Conservation (phyloP, 495 filamentous ascomycete genomes). For the Jackrogersella minutella region DNA sequence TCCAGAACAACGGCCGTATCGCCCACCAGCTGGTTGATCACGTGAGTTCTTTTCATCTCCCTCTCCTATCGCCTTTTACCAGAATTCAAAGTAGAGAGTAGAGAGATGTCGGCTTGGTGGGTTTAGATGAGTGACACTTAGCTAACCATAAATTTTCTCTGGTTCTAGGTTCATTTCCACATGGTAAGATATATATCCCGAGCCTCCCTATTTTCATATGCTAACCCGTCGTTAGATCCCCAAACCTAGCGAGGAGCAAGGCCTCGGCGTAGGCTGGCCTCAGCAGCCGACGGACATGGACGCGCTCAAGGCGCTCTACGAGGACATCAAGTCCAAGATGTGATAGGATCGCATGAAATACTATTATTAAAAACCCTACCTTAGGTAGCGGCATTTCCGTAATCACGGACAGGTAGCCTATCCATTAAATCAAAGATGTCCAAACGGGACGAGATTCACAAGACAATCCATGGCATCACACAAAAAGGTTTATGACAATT, state of each 20-base stretch:
- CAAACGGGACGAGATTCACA: not conserved
- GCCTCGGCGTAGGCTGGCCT: constrained; percentile 84
- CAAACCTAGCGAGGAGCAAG: constrained; percentile 87
- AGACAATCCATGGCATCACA: not conserved
- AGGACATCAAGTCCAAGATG: constrained; percentile 90
- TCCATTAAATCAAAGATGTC: too few relatives aligned
- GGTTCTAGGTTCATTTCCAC: constrained; percentile 85
- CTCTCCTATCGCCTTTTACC: too few relatives aligned
- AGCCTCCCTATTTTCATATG: not conserved
- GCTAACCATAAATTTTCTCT: not conserved
- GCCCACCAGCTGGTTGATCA: constrained; percentile 97
- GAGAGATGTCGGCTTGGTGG: too few relatives aligned
- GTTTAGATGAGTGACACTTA: not conserved
- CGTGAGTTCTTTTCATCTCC: constrained; percentile 58
- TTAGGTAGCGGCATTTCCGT: not conserved
- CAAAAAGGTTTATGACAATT: constrained; percentile 24
- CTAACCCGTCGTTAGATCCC: constrained; percentile 71
- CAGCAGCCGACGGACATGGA: constrained; percentile 80
- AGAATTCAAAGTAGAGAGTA: too few relatives aligned
- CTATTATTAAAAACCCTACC: not conserved
- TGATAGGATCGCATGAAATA: constrained; percentile 50
- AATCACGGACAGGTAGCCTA: not conserved
- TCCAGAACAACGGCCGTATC: constrained; percentile 94
- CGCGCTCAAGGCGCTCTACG: constrained; percentile 76
- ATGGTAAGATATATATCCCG: constrained; percentile 70